phyloP scores from a whole-genome alignment of 352 stramenopile species.

The Globisporangium nunn region DNA sequence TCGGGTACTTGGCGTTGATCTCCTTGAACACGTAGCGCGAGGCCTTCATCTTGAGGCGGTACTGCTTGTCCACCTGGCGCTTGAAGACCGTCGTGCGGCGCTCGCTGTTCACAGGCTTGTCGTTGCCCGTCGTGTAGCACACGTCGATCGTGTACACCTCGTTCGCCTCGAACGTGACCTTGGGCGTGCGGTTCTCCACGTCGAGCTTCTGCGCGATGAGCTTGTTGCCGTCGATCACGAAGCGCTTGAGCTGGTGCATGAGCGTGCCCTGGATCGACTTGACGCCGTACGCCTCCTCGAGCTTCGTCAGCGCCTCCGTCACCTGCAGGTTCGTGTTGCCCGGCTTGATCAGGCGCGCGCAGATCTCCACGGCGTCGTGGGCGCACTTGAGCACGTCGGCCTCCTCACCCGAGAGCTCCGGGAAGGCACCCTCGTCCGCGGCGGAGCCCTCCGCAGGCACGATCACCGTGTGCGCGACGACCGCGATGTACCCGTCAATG shows the following conservation, averaged over 20 bases:
- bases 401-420: slow-evolving; percentile 55
- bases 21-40: slow-evolving; percentile 95
- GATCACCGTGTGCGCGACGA: slow-evolving; percentile 96
- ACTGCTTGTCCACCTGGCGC: slow-evolving; percentile 97
- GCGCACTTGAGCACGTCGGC: slow-evolving; percentile 96
- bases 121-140: slow-evolving; percentile 97
- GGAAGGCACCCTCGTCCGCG: slow-evolving; percentile 36
- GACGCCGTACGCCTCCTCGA: slow-evolving; percentile 95
- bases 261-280: slow-evolving; percentile 95
- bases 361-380: slow-evolving; percentile 96
- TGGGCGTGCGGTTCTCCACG: slow-evolving; percentile 80
- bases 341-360: slow-evolving; percentile 94
- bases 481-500: slow-evolving; percentile 99
- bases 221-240: slow-evolving; percentile 98
- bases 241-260: slow-evolving; percentile 99
- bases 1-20: slow-evolving; percentile 98
- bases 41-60: slow-evolving; percentile 93
- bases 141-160: slow-evolving; percentile 99
- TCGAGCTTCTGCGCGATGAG: slow-evolving; percentile 91
- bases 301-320: slow-evolving; percentile 92
- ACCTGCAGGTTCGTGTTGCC: slow-evolving; percentile 96
- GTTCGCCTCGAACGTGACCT: slow-evolving; percentile 93
- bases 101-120: slow-evolving; percentile 89
- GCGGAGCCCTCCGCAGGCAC: slow-evolving; percentile 81
- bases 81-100: slow-evolving; percentile 98